Conservation (phyloP, 192 early-diverging fungal species). For the Paraglomus occultum region DNA sequence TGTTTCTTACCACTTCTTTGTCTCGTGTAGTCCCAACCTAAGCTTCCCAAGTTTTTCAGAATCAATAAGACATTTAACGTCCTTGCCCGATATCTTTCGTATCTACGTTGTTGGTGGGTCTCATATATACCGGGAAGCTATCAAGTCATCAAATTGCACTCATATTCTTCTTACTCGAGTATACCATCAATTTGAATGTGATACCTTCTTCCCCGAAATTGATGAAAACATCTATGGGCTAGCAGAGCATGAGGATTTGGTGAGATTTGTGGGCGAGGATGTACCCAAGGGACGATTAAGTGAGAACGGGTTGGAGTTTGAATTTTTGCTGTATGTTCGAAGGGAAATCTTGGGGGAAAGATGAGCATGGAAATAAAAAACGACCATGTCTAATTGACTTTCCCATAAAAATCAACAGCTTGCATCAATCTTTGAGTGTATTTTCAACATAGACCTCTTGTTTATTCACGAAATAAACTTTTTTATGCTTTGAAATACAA, state of each 20-base stretch:
- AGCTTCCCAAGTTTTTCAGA: slow-evolving; percentile 27
- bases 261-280: slow-evolving; percentile 19
- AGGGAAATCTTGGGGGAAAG: neutral
- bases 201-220: slow-evolving; percentile 76
- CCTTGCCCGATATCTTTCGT: slow-evolving; percentile 32
- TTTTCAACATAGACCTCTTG: no score
- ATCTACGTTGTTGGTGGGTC: slow-evolving; percentile 85
- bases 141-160: slow-evolving; percentile 52
- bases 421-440: no score
- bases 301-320: slow-evolving; percentile 26
- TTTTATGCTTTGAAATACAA: no score
- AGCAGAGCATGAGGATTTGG: slow-evolving; percentile 29
- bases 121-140: slow-evolving; percentile 68
- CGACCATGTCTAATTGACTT: no score
- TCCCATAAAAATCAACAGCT: no score
- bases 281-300: slow-evolving; percentile 24
- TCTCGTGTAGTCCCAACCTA: neutral
- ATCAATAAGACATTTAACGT: slow-evolving; percentile 9
- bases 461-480: no score
- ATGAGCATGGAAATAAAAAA: neutral
- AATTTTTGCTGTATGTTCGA: slow-evolving; percentile 33
- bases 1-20: neutral
- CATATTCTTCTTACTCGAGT: slow-evolving; percentile 74
- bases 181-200: slow-evolving; percentile 62
- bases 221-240: slow-evolving; percentile 47